Base-by-base conservation (phyloP, 345 rosid species). In the Camelina hispida region DNA sequence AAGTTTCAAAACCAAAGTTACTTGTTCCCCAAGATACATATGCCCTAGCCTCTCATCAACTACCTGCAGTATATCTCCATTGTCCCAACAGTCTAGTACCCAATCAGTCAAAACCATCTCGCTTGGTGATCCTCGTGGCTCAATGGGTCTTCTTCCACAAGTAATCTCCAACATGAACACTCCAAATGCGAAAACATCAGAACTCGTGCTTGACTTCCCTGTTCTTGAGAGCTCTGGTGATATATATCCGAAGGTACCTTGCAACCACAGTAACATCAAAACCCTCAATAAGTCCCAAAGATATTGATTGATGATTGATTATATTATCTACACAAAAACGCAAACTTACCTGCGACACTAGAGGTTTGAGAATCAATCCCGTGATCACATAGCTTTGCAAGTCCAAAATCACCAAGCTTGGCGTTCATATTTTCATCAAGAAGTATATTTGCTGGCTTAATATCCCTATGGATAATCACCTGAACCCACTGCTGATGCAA, bases 381-480 rank as follows among this genome's bases (percentile, higher is more conserved):
- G 13, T 85, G 98, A 46, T 90, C 89, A 28, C 82, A 84, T 22
- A 90, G 64, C 79, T 94, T 86, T 0, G 96, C 98, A 20, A 88
- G 93, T 28, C 98, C 96, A 16, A 93, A 93, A 28, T 90, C 98
- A 0, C 96, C 94, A 1, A 93, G 78, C 17, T 89, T 72, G 0
- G 85, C 91, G 11, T 87, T 88, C 91, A 90, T 80, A 20, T 85
- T 89, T 0, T 82, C 72, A 8, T 90, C 94, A 46, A 93, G 85
- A 62, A 93, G 77, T 40, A 93, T 95, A 58, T 93, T 93, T 68
- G 91, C 82, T 2, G 98, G 84, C 80, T 90, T 93, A 18, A 90
- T 77, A 46, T 93, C 98, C 23, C 96, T 81, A 25, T 90, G 96
- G 30, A 90, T 80, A 66, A 93, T 93, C 9, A 90, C 93, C 40